Evolutionary conservation across 2,329 filamentous ascomycete genomes (phyloP), one percentile per base, ranked within the genome.

Genomic region (Hypoxylon sp.): DNA sequence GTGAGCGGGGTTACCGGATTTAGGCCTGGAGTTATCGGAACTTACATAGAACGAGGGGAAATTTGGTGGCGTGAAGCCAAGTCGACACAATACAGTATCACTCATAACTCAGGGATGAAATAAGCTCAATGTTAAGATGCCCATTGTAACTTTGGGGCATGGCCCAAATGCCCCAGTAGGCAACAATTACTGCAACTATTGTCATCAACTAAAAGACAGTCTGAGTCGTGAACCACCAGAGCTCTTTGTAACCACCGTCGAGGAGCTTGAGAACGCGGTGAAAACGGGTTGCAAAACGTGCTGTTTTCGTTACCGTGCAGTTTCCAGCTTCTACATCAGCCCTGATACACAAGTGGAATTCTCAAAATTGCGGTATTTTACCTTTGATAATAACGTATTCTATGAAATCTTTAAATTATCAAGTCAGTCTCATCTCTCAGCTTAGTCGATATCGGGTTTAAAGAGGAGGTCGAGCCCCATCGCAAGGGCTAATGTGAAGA

Each of bases 221-320:
- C 25, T 50, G 25, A 32, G 46, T 32, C 14, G 25, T 32, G 25
- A 50, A 10, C 25, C 46, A 10, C 46, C 46, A 9, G 46, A 50
- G 14, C 46, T 50, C 14, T 9, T 50, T 30, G 25, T 28, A 14
- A 30, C 19, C 14, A 50, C 46, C 5, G 25, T 30, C 14, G 46
- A 50, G 30, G 46, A 50, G 23, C 46, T 50, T 19, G 46, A 50
- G 46, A 50, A 50, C 5, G 46, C 23, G 17, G 25, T 50, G 23
- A 50, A 28, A 50, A 30, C 3, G 25, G 46, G 25, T 5, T 50
- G 46, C 23, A 10, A 50, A 50, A 50, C 46, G 2, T 50, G 46
- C 9, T 3, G 14, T 30, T 50, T 50, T 32, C 46, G 46, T 28
- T 50, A 50, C n/a, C 5, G n/a, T 7, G 25, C 46, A 13, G 17